These are phyloP conservation scores for Chloroidium sp. DNA, from an alignment of 163 green algal genomes.

Conservation along the genomic window DNA sequence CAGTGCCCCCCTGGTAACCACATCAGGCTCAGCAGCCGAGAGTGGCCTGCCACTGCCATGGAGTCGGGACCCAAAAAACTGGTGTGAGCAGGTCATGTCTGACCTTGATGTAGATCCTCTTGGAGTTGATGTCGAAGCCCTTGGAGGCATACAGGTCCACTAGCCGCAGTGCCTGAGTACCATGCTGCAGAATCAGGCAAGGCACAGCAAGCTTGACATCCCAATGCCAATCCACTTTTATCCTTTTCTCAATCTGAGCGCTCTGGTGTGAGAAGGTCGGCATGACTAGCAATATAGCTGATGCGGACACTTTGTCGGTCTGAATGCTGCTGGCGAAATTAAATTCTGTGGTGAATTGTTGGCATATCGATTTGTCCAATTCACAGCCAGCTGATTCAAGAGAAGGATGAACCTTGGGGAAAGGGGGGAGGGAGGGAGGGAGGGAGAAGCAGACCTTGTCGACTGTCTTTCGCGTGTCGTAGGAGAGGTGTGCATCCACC, in stretches of 20 bases:
- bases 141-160: conserved; percentile 67
- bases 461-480: conserved; percentile 48
- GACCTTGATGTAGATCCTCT: conserved; percentile 80
- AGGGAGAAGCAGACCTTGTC: conserved; percentile 28
- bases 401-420: neutral
- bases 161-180: conserved; percentile 34
- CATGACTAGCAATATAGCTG: no score
- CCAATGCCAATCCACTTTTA: no score
- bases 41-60: no score
- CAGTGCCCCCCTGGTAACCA: no score
- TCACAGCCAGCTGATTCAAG: neutral
- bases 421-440: neutral
- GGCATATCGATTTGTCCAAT: neutral
- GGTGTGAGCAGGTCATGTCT: neutral
- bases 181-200: no score
- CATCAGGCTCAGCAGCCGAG: no score
- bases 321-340: no score
- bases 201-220: no score
- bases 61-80: no score
- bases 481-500: conserved; percentile 70
- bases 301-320: no score
- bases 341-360: neutral
- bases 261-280: no score
- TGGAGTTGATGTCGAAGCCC: conserved; percentile 39
- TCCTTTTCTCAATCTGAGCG: no score